Evolutionary conservation across 495 filamentous ascomycete genomes (phyloP), one percentile per base, ranked within the genome.

Genomic region (Sordaria brevicollis): DNA sequence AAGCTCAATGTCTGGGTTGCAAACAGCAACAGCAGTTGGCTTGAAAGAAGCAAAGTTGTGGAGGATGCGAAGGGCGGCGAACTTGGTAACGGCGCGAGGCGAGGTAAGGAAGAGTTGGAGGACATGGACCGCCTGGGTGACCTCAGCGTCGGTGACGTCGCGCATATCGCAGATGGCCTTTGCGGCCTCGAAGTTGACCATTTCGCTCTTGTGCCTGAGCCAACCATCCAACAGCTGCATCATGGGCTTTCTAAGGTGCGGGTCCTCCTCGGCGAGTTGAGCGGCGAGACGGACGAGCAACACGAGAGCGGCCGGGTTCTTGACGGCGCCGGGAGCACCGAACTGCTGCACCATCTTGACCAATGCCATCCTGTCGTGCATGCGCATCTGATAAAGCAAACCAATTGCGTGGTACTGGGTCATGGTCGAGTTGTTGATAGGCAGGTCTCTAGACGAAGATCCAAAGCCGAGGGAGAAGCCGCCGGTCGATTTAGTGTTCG

Each of bases 291-390:
- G 88, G 41, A 99, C 96, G 31, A 99, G 84, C 85, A 99, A 88
- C 17, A 98, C 87, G 71, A 93, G 89, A 38, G 93, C 95, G 41
- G 94, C 93, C 15, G 94, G 93, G 78, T 92, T 97, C 86, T 97
- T 97, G 67, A 97, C 90, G 31, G 91, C 93, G 57, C 94, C 93
- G 8, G 94, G 90, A 67, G 90, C 89, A 36, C 92, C 92, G 76
- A 96, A 97, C 78, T 98, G 96, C 81, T 99, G 95, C 15, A 98
- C 95, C 96, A 99, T 97, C 86, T 98, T 99, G n/a, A 98, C 95
- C 74, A 99, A 81, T 7, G 94, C 92, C 96, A 98, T 99, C 75
- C 95, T 88, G 79, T 99, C 95, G 73, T 97, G 93, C 69, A 91
- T 91, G 76, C 95, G 91, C 94, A 99, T 97, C 82, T 98, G 95